Evolutionary conservation across 1,284 basidiomycete species (phyloP).

Genomic region (Chondrostereum purpureum): DNA sequence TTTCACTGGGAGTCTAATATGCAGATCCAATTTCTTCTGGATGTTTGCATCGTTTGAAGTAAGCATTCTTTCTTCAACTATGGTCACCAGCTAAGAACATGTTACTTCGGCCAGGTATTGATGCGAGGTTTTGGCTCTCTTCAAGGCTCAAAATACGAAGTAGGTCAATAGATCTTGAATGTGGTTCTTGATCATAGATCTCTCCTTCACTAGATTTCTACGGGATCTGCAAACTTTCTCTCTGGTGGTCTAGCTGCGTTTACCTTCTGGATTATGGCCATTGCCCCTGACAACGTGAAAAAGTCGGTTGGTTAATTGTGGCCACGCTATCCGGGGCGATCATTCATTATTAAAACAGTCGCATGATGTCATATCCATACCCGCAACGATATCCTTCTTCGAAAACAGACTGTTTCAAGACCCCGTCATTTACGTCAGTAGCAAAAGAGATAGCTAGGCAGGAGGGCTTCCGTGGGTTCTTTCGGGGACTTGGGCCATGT

Average conservation of each 20-base stretch:
- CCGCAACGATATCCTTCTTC: slow-evolving; percentile 31
- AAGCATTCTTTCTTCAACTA: slow-evolving; percentile 9
- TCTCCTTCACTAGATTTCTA: slow-evolving; percentile 62
- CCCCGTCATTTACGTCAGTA: slow-evolving; percentile 41
- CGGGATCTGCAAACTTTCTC: slow-evolving; percentile 60
- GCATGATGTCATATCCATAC: slow-evolving; percentile 52
- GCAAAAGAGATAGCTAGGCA: slow-evolving; percentile 42
- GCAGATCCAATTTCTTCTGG: slow-evolving; percentile 62
- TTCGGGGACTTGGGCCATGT: slow-evolving; percentile 53
- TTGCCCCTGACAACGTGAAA: slow-evolving; percentile 75
- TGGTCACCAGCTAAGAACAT: slow-evolving; percentile 11
- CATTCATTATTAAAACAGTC: slow-evolving; percentile 39
- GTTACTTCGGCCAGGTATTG: slow-evolving; percentile 31
- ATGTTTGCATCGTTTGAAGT: slow-evolving; percentile 65
- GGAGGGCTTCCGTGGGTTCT: slow-evolving; percentile 54
- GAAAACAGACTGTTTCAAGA: slow-evolving; percentile 17
- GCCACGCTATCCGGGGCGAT: not conserved
- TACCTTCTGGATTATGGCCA: slow-evolving; percentile 62
- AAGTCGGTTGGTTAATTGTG: slow-evolving; percentile 39
- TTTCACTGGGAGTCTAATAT: slow-evolving; percentile 55
- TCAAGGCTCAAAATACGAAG: slow-evolving; percentile 49
- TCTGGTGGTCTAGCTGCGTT: slow-evolving; percentile 63
- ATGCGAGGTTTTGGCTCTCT: slow-evolving; percentile 52
- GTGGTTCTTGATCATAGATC: too few relatives aligned
- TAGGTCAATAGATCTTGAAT: slow-evolving; percentile 17